Conservation (phyloP, 108 stramenopile species). For the Ochromonas danica region DNA sequence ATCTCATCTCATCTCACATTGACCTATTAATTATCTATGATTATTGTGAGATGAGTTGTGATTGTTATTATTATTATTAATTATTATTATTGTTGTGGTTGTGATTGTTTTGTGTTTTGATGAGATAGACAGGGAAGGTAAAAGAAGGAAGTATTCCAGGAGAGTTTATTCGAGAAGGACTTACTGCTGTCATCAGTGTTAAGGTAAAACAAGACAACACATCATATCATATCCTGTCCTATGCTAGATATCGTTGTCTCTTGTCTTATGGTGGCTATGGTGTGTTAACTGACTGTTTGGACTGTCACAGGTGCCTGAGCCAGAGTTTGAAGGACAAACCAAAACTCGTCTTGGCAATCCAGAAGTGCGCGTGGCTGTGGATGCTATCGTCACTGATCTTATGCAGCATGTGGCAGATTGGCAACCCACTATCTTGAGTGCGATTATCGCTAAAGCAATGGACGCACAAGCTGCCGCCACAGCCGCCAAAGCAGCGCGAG, state of each 20-base stretch:
- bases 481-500: slow-evolving; percentile 86
- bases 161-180: slow-evolving; percentile 84
- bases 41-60: too few relatives aligned
- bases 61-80: too few relatives aligned
- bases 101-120: background rate
- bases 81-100: too few relatives aligned
- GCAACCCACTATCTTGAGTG: slow-evolving; percentile 72
- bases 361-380: slow-evolving; percentile 83
- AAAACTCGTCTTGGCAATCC: slow-evolving; percentile 91
- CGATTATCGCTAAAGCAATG: slow-evolving; percentile 76
- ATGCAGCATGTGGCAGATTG: slow-evolving; percentile 80
- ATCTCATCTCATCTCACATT: too few relatives aligned
- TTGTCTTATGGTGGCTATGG: background rate
- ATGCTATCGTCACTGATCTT: slow-evolving; percentile 69
- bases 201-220: background rate
- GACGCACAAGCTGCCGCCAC: slow-evolving; percentile 80
- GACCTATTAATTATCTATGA: too few relatives aligned
- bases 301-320: slow-evolving; percentile 67
- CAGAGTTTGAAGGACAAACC: slow-evolving; percentile 95
- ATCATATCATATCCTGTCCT: background rate
- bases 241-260: background rate
- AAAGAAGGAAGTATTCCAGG: slow-evolving; percentile 68
- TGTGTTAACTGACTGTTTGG: background rate
- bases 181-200: slow-evolving; percentile 2
- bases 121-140: background rate